Conservation (phyloP, 2,329 filamentous ascomycete genomes). For the Fusarium tanahbumbuense region DNA sequence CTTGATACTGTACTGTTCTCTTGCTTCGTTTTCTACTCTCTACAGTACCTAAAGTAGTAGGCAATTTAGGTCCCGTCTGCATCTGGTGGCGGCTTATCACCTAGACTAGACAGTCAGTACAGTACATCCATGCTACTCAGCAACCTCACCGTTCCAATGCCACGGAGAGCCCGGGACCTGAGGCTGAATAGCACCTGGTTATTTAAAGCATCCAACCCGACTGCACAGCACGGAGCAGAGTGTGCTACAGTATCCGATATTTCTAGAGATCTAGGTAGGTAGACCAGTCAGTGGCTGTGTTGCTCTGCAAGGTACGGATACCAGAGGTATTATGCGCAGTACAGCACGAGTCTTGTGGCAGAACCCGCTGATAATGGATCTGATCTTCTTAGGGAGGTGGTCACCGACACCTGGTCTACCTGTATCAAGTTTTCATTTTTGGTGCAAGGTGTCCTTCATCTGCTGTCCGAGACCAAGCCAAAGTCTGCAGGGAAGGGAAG, state of each 20-base stretch:
- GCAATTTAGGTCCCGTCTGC: slow-evolving; percentile 13
- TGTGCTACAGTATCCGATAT: background rate
- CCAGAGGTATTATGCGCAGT: background rate
- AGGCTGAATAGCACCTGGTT: slow-evolving; percentile 1
- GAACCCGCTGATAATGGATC: slow-evolving; percentile 9
- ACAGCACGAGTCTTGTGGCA: background rate
- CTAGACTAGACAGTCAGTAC: slow-evolving; percentile 12
- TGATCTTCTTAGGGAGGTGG: background rate
- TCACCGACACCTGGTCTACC: background rate
- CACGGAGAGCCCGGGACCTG: slow-evolving; percentile 26
- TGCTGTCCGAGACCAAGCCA: slow-evolving; percentile 22
- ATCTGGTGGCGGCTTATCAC: slow-evolving; percentile 26
- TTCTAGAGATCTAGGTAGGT: background rate
- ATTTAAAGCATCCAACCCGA: background rate
- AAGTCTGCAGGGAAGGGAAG: slow-evolving; percentile 26
- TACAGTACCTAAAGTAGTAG: background rate
- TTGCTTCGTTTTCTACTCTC: background rate
- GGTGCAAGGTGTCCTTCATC: slow-evolving; percentile 27
- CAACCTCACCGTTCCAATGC: slow-evolving; percentile 1
- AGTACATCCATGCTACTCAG: background rate
- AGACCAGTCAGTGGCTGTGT: slow-evolving; percentile 24
- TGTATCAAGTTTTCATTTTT: background rate
- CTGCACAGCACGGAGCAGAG: background rate
- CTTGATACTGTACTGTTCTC: background rate
- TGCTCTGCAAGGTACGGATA: background rate